A percentile compares a stretch with the other conserved stretches of the same genome.
phyloP scores from a whole-genome alignment of 1,139 yeast species.

The Diutina sp. region DNA sequence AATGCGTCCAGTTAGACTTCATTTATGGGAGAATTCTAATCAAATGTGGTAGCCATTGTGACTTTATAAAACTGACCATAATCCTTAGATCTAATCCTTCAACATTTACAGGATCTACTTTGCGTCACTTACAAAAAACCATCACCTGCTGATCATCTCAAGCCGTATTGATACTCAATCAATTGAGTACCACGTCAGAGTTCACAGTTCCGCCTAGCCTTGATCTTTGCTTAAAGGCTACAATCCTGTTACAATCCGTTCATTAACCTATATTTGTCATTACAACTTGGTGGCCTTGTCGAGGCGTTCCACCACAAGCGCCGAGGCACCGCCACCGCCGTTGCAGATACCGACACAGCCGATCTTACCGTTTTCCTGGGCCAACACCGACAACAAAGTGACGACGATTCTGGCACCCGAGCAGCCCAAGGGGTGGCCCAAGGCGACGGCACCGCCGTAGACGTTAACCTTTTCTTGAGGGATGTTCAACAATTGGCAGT shows the following conservation, averaged over 20 bases:
- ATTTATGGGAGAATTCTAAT: too few species aligned
- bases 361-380: constrained; percentile 74
- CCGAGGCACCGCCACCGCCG: constrained; percentile 95
- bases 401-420: constrained; percentile 93
- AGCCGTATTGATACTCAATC: too few species aligned
- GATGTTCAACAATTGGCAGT: constrained; percentile 59
- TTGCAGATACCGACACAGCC: constrained; percentile 96
- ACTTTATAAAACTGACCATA: too few species aligned
- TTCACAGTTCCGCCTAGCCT: too few species aligned
- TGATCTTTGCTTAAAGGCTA: too few species aligned
- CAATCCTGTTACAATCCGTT: constrained; percentile 5
- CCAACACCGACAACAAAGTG: constrained; percentile 64
- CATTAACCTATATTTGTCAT: not conserved
- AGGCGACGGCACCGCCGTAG: constrained; percentile 97
- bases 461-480: constrained; percentile 67
- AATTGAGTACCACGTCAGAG: too few species aligned
- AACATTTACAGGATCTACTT: too few species aligned
- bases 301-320: constrained; percentile 9
- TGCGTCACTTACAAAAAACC: too few species aligned
- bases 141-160: too few species aligned
- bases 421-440: constrained; percentile 96
- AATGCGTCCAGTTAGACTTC: too few species aligned
- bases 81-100: too few species aligned
- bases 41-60: too few species aligned
- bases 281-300: constrained; percentile 14